Evolutionary conservation across 306 rosid species (phyloP).

Genomic region (Rosa rugosa): DNA sequence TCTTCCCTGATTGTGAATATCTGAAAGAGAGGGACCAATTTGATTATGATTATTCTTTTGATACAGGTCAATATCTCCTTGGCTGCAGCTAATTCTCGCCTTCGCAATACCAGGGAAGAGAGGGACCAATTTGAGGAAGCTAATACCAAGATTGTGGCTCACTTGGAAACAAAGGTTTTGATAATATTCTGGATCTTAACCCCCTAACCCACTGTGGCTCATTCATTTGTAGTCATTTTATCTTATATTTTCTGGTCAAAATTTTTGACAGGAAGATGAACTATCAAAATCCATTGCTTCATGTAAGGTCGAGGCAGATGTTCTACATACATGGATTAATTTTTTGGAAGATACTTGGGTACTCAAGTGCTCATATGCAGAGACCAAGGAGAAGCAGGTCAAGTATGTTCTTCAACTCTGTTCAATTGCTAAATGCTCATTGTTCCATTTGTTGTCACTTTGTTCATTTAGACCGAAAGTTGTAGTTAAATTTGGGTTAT

Average conservation of each 20-base stretch:
- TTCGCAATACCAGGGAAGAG: constrained; percentile 86
- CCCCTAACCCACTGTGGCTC: neutral
- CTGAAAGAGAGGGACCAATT: constrained; percentile 7
- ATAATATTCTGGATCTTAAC: constrained; percentile 8
- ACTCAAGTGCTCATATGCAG: constrained; percentile 66
- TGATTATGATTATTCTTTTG: constrained; percentile 16
- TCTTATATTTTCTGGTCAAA: neutral
- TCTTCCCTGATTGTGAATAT: constrained; percentile 24
- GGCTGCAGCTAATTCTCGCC: constrained; percentile 86
- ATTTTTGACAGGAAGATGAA: constrained; percentile 78
- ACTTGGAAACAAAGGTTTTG: constrained; percentile 72
- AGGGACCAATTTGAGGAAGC: constrained; percentile 99
- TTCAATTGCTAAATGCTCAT: constrained; percentile 26
- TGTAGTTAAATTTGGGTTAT: neutral
- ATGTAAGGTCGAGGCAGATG: constrained; percentile 72
- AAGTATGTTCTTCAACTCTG: constrained; percentile 54
- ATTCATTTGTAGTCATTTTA: neutral
- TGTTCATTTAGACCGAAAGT: neutral
- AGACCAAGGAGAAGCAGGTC: constrained; percentile 68
- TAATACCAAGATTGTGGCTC: constrained; percentile 81
- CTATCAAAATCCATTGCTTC: constrained; percentile 71
- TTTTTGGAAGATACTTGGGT: constrained; percentile 98
- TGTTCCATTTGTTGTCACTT: constrained; percentile 9
- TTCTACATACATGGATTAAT: constrained; percentile 81
- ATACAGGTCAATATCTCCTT: constrained; percentile 75